Base-by-base conservation (phyloP, 1,139 yeast genomes). In the Pichia inconspicua region DNA sequence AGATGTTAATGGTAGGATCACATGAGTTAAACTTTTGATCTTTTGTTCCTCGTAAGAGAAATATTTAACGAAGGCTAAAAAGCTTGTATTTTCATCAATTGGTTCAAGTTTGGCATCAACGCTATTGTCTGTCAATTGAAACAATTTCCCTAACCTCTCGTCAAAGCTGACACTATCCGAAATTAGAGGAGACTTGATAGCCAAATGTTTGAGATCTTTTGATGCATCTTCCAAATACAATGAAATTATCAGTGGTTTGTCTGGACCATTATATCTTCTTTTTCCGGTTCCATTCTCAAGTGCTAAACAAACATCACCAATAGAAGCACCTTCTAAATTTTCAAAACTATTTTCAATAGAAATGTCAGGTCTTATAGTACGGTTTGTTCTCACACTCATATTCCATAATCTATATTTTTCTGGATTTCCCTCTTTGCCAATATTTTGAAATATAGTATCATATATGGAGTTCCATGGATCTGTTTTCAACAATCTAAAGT, bases 361-460 rank as follows among this genome's bases (percentile, higher is more conserved):
- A 5, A 69, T 60, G 52, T 80, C 84, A 1, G 86, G 77, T 56
- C 97, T 73, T 47, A 78, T 70, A 0, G 97, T 86, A 53, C 77
- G 78, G 62, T 88, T 88, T 56, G 83, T 79, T 50, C 97, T 75
- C 58, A 78, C 80, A 28, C 75, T 78, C 66, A 87, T 72, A 14
- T 76, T 68, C 78, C 94, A 78, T 53, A 86, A 73, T 49, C 85
- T 72, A 43, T 84, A 74, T 2, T 72, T 69, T 31, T 61, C 53
- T 10, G 49, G 42, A 6, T 47, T 55, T 28, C 66, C 57, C 12
- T 65, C 66, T 22, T 74, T 61, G 2, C 72, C 75, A 31, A 81
- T 63, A 14, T 64, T 61, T 41, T 72, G 68, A 1, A 80, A 79
- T 22, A 86, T 69, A 19, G 66, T 60, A 17, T 74, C 70, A 57